These are phyloP conservation scores for Fraxinus nigra DNA, from an alignment of 305 asterid genomes.

Conservation along the genomic window DNA sequence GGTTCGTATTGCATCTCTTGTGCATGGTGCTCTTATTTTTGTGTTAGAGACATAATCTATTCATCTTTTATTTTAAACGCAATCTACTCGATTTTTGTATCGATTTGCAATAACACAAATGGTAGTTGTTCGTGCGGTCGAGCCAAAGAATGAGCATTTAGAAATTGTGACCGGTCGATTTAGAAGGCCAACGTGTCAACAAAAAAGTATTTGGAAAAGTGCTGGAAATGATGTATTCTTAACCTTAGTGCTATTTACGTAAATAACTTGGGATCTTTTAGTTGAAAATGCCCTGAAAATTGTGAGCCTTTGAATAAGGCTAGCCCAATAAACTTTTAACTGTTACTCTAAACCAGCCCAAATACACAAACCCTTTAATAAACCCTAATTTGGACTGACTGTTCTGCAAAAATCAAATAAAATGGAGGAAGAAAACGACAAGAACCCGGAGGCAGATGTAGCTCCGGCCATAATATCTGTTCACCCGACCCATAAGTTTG, in stretches of 20 bases:
- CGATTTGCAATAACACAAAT: neutral
- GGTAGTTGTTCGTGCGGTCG: neutral
- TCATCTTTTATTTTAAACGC: neutral
- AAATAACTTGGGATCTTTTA: neutral
- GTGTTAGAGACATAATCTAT: neutral
- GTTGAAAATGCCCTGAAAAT: neutral
- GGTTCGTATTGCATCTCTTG: neutral
- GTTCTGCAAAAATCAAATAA: slow-evolving; percentile 18
- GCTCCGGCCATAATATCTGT: slow-evolving; percentile 79
- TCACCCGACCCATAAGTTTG: slow-evolving; percentile 59
- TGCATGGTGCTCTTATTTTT: neutral
- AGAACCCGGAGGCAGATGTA: slow-evolving; percentile 65
- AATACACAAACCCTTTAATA: slow-evolving; percentile 14
- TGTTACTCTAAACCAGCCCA: slow-evolving; percentile 1
- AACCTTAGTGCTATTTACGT: neutral
- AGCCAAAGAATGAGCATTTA: neutral
- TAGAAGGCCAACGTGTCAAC: neutral
- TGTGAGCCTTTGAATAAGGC: neutral
- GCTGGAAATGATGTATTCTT: neutral
- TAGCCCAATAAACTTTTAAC: neutral
- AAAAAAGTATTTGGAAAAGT: neutral
- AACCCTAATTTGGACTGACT: slow-evolving; percentile 26
- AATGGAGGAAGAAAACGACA: slow-evolving; percentile 70
- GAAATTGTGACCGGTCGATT: neutral
- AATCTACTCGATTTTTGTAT: neutral